A percentile compares a stretch with the other conserved stretches of the same genome.
phyloP scores from a whole-genome alignment of 2,329 filamentous ascomycete species.

The Didymella sp. region DNA sequence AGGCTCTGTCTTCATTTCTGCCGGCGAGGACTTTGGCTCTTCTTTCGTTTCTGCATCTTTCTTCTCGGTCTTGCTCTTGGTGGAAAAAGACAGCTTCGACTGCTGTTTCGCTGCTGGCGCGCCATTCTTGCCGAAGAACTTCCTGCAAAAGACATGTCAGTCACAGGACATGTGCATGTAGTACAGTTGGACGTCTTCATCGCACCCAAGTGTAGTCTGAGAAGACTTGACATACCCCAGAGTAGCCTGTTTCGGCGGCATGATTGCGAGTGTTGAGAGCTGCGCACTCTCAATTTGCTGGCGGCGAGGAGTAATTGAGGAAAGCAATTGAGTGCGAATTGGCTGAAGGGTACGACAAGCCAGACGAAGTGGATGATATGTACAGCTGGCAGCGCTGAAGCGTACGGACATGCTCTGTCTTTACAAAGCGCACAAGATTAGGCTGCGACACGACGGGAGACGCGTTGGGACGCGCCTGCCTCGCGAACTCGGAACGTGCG shows the following conservation, averaged over 20 bases:
- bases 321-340: constrained; percentile 19
- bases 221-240: constrained; percentile 83
- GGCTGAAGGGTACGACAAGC: constrained; percentile 7
- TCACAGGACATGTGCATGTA: not conserved
- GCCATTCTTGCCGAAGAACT: constrained; percentile 80
- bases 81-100: constrained; percentile 78
- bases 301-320: constrained; percentile 9
- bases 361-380: constrained; percentile 15
- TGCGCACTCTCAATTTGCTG: constrained; percentile 10
- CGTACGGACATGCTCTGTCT: constrained; percentile 43
- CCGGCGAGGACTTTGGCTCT: constrained; percentile 30
- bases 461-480: constrained; percentile 36
- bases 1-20: constrained; percentile 25
- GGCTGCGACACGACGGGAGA: constrained; percentile 14
- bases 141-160: constrained; percentile 61
- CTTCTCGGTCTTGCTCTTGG: constrained; percentile 55
- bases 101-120: constrained; percentile 71
- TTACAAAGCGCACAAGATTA: constrained; percentile 25
- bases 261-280: constrained; percentile 33
- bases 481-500: constrained; percentile 17
- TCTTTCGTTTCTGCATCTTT: constrained; percentile 29
- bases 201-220: constrained; percentile 78
- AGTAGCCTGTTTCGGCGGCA: constrained; percentile 75
- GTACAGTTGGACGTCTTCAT: constrained; percentile 23
- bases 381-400: constrained; percentile 37